phyloP scores from a whole-genome alignment of 768 basidiomycete genomes.

The Termitomyces sp. region DNA sequence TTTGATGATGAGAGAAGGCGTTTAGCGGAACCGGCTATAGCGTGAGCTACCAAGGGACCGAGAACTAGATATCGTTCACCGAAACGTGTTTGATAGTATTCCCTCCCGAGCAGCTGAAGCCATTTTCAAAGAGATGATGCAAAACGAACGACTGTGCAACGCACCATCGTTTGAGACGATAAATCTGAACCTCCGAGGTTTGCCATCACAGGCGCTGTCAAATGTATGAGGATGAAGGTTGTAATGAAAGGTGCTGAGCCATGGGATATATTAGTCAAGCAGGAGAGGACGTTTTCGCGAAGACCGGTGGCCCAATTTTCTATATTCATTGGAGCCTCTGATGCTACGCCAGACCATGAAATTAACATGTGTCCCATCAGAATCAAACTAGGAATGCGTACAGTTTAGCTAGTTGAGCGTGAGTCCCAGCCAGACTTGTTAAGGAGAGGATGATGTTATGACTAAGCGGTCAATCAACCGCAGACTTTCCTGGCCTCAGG shows the following conservation, averaged over 20 bases:
- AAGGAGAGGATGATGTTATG: background rate
- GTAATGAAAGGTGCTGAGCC: conserved; percentile 71
- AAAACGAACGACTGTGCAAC: conserved; percentile 14
- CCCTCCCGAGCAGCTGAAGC: conserved; percentile 68
- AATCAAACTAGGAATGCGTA: background rate
- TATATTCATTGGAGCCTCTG: background rate
- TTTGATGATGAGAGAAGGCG: conserved; percentile 44
- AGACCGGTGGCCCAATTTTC: background rate
- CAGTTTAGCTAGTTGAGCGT: background rate
- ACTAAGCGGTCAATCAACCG: background rate
- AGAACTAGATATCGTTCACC: conserved; percentile 67
- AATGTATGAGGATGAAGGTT: conserved; percentile 74
- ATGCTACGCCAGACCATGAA: background rate
- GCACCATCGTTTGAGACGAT: conserved; percentile 73
- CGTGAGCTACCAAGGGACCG: conserved; percentile 61
- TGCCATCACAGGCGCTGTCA: conserved; percentile 69
- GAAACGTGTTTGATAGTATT: conserved; percentile 76
- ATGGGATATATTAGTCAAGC: conserved; percentile 57
- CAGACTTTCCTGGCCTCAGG: too few relatives aligned
- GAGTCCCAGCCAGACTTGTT: too few relatives aligned
- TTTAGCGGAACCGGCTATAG: conserved; percentile 51
- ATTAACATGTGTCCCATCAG: background rate
- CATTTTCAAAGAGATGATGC: background rate
- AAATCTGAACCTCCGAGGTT: conserved; percentile 63
- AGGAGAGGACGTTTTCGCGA: conserved; percentile 14